These are phyloP conservation scores for Agaricales sp. DNA, from an alignment of 1,284 basidiomycete genomes.

Conservation along the genomic window DNA sequence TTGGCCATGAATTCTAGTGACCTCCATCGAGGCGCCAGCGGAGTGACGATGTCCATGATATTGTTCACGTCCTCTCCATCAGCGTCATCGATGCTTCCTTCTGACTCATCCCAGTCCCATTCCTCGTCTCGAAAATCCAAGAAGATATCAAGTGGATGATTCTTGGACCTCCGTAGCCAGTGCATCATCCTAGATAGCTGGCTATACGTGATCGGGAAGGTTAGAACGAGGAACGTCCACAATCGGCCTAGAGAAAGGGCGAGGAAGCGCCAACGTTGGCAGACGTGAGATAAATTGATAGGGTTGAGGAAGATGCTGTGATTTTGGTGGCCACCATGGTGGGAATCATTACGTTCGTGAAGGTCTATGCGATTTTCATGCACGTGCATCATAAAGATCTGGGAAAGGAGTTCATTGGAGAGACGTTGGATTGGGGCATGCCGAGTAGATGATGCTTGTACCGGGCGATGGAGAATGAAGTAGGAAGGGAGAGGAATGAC, in stretches of 20 bases:
- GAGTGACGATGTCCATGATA: slow-evolving; percentile 30
- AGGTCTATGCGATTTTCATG: slow-evolving; percentile 8
- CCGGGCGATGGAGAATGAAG: no score
- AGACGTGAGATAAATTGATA: slow-evolving; percentile 32
- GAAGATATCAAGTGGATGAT: slow-evolving; percentile 31
- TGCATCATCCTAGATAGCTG: slow-evolving; percentile 25
- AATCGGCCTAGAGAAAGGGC: slow-evolving; percentile 29
- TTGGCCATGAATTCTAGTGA: slow-evolving; percentile 37
- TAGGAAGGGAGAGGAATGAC: no score
- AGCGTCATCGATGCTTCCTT: slow-evolving; percentile 33
- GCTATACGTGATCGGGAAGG: slow-evolving; percentile 24
- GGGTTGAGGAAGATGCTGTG: slow-evolving; percentile 15
- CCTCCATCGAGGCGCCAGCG: slow-evolving; percentile 34
- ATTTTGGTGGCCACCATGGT: slow-evolving; percentile 13
- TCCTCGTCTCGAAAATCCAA: slow-evolving; percentile 42
- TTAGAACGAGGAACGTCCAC: slow-evolving; percentile 34
- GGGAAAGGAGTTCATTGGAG: slow-evolving; percentile 31
- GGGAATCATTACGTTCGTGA: not conserved
- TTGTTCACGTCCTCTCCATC: slow-evolving; percentile 27
- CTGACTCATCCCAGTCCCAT: slow-evolving; percentile 36
- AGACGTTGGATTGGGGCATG: slow-evolving; percentile 17
- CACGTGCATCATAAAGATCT: slow-evolving; percentile 24
- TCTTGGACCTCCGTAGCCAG: slow-evolving; percentile 31
- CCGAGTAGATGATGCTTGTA: no score
- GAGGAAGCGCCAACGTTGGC: slow-evolving; percentile 32